phyloP scores from a whole-genome alignment of 2,329 filamentous ascomycete species.

The Trichoderma harzianum region DNA sequence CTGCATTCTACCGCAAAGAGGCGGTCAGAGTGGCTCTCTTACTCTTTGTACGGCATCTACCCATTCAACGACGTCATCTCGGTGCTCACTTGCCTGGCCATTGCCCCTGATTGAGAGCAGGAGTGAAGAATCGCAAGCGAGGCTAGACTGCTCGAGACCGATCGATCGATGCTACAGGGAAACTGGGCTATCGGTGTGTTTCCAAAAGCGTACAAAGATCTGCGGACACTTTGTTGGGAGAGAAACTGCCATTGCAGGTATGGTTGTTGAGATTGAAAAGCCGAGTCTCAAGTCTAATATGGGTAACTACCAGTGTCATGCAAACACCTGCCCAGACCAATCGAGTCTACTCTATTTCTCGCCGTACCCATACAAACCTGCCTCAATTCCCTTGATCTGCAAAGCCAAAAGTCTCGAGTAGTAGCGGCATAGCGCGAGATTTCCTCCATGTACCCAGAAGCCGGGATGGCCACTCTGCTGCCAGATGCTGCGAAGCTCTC shows the following conservation, averaged over 20 bases:
- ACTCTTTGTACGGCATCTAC: neutral
- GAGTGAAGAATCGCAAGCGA: neutral
- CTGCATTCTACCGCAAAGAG: neutral
- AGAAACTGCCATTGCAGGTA: neutral
- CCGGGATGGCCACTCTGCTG: slow-evolving; percentile 58
- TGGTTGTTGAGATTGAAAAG: neutral
- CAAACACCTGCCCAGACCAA: neutral
- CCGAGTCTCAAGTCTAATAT: neutral
- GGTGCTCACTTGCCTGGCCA: neutral
- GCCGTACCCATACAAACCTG: slow-evolving; percentile 34
- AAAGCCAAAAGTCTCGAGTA: slow-evolving; percentile 54
- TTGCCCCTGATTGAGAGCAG: neutral
- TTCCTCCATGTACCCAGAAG: slow-evolving; percentile 66
- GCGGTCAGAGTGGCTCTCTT: neutral
- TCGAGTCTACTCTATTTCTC: slow-evolving; percentile 27
- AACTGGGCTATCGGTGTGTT: neutral
- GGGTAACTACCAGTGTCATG: neutral
- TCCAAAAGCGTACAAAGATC: neutral
- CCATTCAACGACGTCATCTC: neutral
- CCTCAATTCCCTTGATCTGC: slow-evolving; percentile 48
- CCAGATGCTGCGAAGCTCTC: slow-evolving; percentile 57
- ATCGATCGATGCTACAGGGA: neutral
- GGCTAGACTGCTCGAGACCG: neutral
- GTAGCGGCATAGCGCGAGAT: slow-evolving; percentile 59
- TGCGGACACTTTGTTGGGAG: neutral